These are phyloP conservation scores for Candida schatavii DNA, from an alignment of 805 yeast species.

Conservation along the genomic window DNA sequence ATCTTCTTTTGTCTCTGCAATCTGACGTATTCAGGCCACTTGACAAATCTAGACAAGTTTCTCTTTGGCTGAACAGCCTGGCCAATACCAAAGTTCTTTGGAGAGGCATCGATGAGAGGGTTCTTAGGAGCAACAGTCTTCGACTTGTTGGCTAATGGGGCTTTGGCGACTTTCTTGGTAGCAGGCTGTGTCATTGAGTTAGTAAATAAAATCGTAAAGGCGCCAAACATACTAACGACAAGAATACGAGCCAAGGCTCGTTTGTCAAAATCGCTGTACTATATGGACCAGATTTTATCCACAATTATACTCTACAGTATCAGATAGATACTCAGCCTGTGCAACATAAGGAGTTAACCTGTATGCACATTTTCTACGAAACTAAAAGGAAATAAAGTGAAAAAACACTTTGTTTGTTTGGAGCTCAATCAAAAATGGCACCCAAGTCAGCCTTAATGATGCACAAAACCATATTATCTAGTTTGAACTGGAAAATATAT, in stretches of 20 bases:
- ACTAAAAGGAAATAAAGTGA: constrained; percentile 7
- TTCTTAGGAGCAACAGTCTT: constrained; percentile 25
- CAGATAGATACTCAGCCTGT: constrained; percentile 42
- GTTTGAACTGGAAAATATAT: constrained; percentile 13
- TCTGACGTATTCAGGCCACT: constrained; percentile 98
- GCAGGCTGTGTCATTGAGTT: constrained; percentile 59
- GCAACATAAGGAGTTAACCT: constrained; percentile 34
- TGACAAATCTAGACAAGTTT: constrained; percentile 95
- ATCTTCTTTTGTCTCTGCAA: constrained; percentile 99
- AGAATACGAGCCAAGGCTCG: too few relatives aligned
- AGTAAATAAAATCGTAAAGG: constrained; percentile 25
- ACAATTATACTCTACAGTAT: constrained; percentile 39
- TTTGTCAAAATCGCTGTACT: too few relatives aligned
- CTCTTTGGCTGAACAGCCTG: constrained; percentile 94
- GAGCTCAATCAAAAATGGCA: constrained; percentile 3
- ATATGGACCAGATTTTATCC: constrained; percentile 11
- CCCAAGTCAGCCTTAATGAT: constrained; percentile 11
- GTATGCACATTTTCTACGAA: constrained; percentile 24
- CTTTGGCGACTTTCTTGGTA: constrained; percentile 45
- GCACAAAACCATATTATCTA: constrained; percentile 7
- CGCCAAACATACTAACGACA: constrained; percentile 28
- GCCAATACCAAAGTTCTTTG: constrained; percentile 95
- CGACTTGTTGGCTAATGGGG: constrained; percentile 42
- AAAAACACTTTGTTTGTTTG: constrained; percentile 1
- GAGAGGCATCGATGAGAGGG: constrained; percentile 58